Evolutionary conservation across 176 grass and related monocot species (phyloP).

Genomic region (Eremochloa ophiuroides): DNA sequence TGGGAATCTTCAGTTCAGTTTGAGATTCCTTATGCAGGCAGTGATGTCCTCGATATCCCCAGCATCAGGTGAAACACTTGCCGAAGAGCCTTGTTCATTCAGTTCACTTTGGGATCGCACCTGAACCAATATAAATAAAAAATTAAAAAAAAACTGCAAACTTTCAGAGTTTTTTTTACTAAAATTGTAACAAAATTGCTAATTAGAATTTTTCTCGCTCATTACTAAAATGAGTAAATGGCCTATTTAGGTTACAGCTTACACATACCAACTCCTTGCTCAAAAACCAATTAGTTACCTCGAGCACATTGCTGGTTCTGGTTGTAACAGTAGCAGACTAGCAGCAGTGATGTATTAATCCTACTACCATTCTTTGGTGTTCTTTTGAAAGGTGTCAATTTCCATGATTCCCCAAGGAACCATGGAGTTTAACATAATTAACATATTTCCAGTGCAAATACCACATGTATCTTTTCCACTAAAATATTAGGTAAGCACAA

Average conservation of each 20-base stretch:
- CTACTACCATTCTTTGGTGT: neutral
- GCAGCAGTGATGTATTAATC: neutral
- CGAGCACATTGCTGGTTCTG: neutral
- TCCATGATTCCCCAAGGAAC: neutral
- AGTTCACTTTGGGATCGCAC: neutral
- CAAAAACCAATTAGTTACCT: neutral
- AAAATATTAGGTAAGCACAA: neutral
- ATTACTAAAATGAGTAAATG: neutral
- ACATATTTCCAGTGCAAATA: neutral
- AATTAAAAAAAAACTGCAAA: no score
- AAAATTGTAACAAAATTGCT: neutral
- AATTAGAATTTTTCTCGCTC: neutral
- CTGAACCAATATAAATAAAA: neutral
- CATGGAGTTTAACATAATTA: neutral
- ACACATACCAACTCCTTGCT: neutral
- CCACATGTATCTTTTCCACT: neutral
- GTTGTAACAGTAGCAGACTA: no score
- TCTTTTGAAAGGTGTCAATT: neutral
- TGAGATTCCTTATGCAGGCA: neutral
- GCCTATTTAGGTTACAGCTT: neutral
- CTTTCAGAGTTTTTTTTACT: neutral
- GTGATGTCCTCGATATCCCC: neutral
- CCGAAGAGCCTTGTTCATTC: neutral
- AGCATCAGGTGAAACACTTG: neutral
- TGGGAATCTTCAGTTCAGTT: neutral